Conservation (phyloP, 139 green algal species). For the Chlamydomonas sp. region DNA sequence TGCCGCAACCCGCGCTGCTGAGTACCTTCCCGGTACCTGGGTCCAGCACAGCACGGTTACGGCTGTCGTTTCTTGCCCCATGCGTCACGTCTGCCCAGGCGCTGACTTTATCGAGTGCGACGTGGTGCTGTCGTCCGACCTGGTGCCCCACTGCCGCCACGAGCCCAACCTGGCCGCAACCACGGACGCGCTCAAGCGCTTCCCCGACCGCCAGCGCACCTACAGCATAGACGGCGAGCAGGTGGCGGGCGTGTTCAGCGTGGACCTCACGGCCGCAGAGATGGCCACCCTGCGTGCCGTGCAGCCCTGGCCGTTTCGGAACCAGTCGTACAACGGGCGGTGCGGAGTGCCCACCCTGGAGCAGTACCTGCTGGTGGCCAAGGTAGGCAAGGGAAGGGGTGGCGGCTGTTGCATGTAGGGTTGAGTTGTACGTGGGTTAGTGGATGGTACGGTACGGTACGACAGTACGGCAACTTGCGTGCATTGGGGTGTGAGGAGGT, state of each 20-base stretch:
- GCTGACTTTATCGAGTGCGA: constrained; percentile 81
- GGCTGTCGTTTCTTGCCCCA: not conserved
- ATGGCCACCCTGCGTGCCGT: constrained; percentile 15
- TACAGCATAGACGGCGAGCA: constrained; percentile 59
- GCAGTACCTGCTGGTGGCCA: constrained; percentile 38
- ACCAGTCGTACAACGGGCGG: constrained; percentile 45
- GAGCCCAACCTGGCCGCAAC: constrained; percentile 65
- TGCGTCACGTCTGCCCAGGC: constrained; percentile 28
- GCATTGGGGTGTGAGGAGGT: no score
- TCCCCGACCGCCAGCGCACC: constrained; percentile 41
- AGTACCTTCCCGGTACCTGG: not conserved
- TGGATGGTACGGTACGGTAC: no score
- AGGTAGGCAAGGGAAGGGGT: constrained; percentile 15
- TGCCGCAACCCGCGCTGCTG: not conserved
- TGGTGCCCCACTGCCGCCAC: constrained; percentile 71
- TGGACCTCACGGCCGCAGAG: constrained; percentile 41
- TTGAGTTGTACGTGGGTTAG: no score
- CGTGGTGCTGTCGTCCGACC: constrained; percentile 70
- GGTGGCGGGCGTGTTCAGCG: constrained; percentile 42
- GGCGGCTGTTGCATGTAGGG: no score
- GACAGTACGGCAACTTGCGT: no score
- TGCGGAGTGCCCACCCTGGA: constrained; percentile 45
- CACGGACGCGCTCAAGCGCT: constrained; percentile 62
- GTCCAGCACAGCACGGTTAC: not conserved
- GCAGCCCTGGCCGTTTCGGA: constrained; percentile 50